Evolutionary conservation across 495 filamentous ascomycete genomes (phyloP).

Genomic region (Penicillium verhagenii): DNA sequence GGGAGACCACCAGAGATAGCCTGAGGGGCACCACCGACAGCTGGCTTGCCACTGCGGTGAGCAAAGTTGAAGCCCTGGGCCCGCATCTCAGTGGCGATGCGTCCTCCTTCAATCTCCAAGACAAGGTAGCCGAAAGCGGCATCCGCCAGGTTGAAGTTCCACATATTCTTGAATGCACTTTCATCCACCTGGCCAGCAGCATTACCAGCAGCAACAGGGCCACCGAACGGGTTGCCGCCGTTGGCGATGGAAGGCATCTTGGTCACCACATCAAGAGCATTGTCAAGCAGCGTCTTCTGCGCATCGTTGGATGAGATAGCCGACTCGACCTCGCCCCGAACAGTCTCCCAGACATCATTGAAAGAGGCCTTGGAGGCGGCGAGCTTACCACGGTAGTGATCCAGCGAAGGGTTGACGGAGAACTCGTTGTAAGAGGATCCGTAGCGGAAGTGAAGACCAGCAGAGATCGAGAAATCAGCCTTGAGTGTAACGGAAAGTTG

Average conservation of each 20-base stretch:
- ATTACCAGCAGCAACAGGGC: constrained; percentile 67
- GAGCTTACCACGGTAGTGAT: constrained; percentile 98
- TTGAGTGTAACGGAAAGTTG: constrained; percentile 97
- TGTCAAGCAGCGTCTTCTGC: constrained; percentile 84
- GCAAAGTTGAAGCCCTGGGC: constrained; percentile 99
- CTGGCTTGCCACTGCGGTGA: constrained; percentile 64
- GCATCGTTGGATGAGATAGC: constrained; percentile 90
- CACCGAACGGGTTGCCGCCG: constrained; percentile 95
- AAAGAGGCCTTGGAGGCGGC: constrained; percentile 99
- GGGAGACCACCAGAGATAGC: constrained; percentile 32
- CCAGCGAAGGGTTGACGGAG: constrained; percentile 95
- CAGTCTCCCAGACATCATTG: constrained; percentile 99
- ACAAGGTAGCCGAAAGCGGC: constrained; percentile 96
- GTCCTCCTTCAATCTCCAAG: constrained; percentile 86
- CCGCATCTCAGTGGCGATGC: constrained; percentile 97
- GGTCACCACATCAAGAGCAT: constrained; percentile 84
- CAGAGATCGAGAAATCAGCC: constrained; percentile 97
- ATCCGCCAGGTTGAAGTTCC: constrained; percentile 99
- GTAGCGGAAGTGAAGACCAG: constrained; percentile 97
- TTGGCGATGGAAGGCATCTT: constrained; percentile 96
- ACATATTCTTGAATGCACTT: constrained; percentile 99
- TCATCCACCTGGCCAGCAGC: constrained; percentile 91
- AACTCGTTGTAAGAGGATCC: constrained; percentile 99
- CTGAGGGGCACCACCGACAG: constrained; percentile 37
- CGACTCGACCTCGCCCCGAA: constrained; percentile 89